These are phyloP conservation scores for Paecilomyces sp. DNA, from an alignment of 2,329 filamentous ascomycete genomes.

Conservation along the genomic window DNA sequence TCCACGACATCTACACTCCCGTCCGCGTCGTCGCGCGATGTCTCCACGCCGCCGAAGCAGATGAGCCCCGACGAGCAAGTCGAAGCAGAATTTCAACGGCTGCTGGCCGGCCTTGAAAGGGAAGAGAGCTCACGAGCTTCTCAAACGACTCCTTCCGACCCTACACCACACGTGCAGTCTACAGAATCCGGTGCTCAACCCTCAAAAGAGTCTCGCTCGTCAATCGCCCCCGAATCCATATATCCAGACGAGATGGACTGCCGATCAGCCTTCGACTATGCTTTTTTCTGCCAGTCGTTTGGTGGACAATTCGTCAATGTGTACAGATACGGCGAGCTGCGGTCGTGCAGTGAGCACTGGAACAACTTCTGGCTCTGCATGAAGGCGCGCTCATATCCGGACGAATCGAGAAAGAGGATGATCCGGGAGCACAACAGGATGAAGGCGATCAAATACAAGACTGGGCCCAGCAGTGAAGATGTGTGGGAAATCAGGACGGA, in stretches of 20 bases:
- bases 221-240: conserved; percentile 57
- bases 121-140: conserved; percentile 11
- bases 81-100: conserved; percentile 47
- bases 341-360: conserved; percentile 78
- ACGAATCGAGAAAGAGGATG: conserved; percentile 50
- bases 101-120: conserved; percentile 44
- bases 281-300: conserved; percentile 88
- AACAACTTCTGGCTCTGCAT: conserved; percentile 98
- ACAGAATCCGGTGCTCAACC: conserved; percentile 14
- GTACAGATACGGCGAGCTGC: conserved; percentile 75
- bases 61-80: conserved; percentile 41
- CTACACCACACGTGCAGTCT: neutral
- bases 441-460: conserved; percentile 60
- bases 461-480: conserved; percentile 74
- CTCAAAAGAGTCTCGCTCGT: conserved; percentile 14
- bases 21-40: conserved; percentile 3
- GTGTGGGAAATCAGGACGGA: conserved; percentile 72
- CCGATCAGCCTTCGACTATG: conserved; percentile 80
- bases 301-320: conserved; percentile 88
- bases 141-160: conserved; percentile 8
- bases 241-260: conserved; percentile 83
- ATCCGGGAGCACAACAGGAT: conserved; percentile 62
- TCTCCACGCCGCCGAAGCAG: conserved; percentile 12
- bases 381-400: conserved; percentile 62
- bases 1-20: conserved; percentile 7